These are phyloP conservation scores for Monsonia emarginata DNA, from an alignment of 441 rosid genomes.

Conservation along the genomic window DNA sequence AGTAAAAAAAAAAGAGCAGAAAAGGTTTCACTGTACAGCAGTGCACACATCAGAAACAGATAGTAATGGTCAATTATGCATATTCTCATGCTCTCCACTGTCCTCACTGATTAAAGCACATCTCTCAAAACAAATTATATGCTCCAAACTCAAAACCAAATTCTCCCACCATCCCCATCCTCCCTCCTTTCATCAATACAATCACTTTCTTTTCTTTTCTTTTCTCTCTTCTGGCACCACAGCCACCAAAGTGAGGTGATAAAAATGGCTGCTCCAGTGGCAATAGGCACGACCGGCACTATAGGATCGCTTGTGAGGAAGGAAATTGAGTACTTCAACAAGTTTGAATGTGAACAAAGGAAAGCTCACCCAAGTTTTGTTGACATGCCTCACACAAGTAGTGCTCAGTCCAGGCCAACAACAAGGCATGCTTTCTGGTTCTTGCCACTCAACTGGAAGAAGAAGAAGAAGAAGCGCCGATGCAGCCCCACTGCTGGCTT, in stretches of 20 bases:
- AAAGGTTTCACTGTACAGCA: neutral
- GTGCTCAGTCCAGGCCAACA: slow-evolving; percentile 28
- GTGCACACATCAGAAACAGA: neutral
- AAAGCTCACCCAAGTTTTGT: slow-evolving; percentile 1
- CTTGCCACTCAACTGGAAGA: slow-evolving; percentile 24
- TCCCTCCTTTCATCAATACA: too few species aligned
- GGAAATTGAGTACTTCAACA: slow-evolving; percentile 67
- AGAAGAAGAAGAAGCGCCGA: slow-evolving; percentile 50
- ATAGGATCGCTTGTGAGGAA: slow-evolving; percentile 71
- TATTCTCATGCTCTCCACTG: neutral
- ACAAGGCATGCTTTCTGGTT: slow-evolving; percentile 38
- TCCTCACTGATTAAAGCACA: neutral
- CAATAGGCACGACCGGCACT: slow-evolving; percentile 77
- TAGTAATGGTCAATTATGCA: neutral
- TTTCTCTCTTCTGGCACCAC: neutral
- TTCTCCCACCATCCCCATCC: neutral
- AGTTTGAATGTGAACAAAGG: slow-evolving; percentile 26
- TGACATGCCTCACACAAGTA: slow-evolving; percentile 23
- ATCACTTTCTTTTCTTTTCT: too few species aligned
- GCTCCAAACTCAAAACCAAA: neutral
- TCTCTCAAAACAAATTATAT: neutral
- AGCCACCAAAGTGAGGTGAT: slow-evolving; percentile 14
- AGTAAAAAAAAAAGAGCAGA: neutral
- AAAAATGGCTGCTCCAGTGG: slow-evolving; percentile 44
- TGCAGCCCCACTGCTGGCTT: slow-evolving; percentile 3